phyloP scores from a whole-genome alignment of 805 yeast species.

The Yarrowia osloensis region DNA sequence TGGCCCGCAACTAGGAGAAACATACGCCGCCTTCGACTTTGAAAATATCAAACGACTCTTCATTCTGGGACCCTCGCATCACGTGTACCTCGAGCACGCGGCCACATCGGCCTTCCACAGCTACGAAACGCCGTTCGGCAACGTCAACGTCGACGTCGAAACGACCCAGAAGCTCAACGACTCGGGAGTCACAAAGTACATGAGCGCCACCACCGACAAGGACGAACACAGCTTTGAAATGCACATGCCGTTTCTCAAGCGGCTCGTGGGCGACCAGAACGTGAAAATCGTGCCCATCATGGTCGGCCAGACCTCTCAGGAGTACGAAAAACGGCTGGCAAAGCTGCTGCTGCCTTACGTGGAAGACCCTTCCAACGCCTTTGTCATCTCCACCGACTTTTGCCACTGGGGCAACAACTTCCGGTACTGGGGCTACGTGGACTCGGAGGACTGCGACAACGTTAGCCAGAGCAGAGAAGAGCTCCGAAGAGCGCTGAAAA shows the following conservation, averaged over 20 bases:
- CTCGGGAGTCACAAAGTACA: conserved; percentile 52
- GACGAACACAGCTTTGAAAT: conserved; percentile 93
- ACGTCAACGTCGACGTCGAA: conserved; percentile 63
- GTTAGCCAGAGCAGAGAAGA: conserved; percentile 16
- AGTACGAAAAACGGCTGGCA: conserved; percentile 51
- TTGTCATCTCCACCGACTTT: conserved; percentile 85
- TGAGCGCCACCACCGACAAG: conserved; percentile 65
- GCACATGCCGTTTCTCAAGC: conserved; percentile 79
- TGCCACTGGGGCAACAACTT: conserved; percentile 90
- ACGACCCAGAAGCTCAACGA: conserved; percentile 38
- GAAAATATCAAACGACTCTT: conserved; percentile 62
- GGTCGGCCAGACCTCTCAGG: conserved; percentile 62
- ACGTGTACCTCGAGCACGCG: conserved; percentile 68
- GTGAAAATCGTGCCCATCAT: conserved; percentile 69
- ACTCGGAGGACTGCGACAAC: conserved; percentile 29
- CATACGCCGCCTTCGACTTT: conserved; percentile 72
- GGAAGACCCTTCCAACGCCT: conserved; percentile 57
- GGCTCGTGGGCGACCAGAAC: conserved; percentile 35
- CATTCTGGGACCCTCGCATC: conserved; percentile 91
- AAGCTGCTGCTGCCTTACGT: conserved; percentile 55
- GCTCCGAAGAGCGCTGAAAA: conserved; percentile 34
- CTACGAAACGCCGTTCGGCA: conserved; percentile 84
- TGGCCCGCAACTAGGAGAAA: conserved; percentile 73
- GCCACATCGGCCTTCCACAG: conserved; percentile 55
- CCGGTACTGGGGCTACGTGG: conserved; percentile 56